phyloP scores from a whole-genome alignment of 768 basidiomycete species.

The Trametes cubensis region DNA sequence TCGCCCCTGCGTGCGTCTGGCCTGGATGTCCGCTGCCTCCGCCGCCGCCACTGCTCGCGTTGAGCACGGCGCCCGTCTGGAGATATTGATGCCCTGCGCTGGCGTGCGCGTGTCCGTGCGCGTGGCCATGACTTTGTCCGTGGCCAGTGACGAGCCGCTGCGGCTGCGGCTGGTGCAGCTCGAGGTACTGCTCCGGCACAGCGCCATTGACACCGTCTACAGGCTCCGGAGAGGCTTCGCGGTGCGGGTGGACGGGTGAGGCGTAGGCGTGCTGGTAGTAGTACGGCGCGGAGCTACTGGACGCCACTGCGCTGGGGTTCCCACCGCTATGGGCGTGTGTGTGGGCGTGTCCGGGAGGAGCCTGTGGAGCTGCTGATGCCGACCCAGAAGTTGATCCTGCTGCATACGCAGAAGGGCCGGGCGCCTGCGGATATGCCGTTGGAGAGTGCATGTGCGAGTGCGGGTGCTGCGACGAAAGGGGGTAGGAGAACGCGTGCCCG shows the following conservation, averaged over 20 bases:
- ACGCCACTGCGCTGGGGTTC: not conserved
- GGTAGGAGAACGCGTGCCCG: constrained; percentile 19
- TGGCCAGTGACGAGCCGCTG: constrained; percentile 4
- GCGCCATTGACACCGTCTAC: not conserved
- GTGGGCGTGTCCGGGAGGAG: constrained; percentile 1
- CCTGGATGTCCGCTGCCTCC: not conserved
- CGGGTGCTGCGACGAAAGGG: not conserved
- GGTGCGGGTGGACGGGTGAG: not conserved
- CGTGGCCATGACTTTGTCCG: not conserved
- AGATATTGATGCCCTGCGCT: constrained; percentile 3
- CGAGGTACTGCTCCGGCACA: constrained; percentile 10
- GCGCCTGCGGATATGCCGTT: constrained; percentile 1
- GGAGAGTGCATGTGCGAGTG: not conserved
- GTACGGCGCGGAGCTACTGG: constrained; percentile 1
- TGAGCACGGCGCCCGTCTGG: constrained; percentile 8
- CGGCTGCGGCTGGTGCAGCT: constrained; percentile 27
- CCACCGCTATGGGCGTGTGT: not conserved
- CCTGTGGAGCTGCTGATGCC: not conserved
- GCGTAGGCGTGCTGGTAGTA: constrained; percentile 10
- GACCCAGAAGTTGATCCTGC: constrained; percentile 4
- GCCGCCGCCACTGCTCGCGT: no score
- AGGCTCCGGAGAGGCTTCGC: constrained; percentile 10
- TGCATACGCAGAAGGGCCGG: not conserved
- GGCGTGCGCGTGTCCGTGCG: not conserved
- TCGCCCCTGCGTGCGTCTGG: constrained; percentile 5